Base-by-base conservation (phyloP, 495 filamentous ascomycete species). In the Choiromyces venosus region DNA sequence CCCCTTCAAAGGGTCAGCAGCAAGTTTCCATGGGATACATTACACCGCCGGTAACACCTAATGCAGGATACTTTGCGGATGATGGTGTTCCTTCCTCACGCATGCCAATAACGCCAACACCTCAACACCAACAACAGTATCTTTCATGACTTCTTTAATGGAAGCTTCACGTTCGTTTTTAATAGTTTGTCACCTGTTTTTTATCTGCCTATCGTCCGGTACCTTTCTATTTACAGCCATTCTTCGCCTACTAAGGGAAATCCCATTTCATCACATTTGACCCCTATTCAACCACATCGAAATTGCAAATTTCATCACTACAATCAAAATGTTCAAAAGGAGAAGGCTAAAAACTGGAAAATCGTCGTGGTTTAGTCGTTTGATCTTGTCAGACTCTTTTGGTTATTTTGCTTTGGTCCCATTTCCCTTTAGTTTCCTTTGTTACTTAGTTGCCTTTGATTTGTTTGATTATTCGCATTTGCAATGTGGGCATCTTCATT, bases 11-110 rank as follows among this genome's bases (percentile, higher is more conserved):
- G 85, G 87, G 87, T 19, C 86, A 89, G 66, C 85, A 88, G 39
- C 86, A 87, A 71, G 86, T 91, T 72, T 88, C 89, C 19, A 88
- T 93, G 79, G 96, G 94, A 35, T 94, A 94, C 81, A 88, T 95
- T 72, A 98, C 95, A 35, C 95, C 95, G 29, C 95, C 95, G 4
- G 97, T 98, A 80, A 98, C 96, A 0, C 95, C 95, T n/a, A 93
- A 96, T 76, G 90, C 89, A 33, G 87, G 88, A 70, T 87, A 85
- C 68, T 92, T 89, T 71, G 82, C 85, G 64, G 83, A 83, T 56
- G 83, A 83, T 18, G 79, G 73, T 65, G 69, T 71, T 46, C 56
- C 67, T 66, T 76, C 75, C 46, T 67, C 69, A 61, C 72, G 74
- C 21, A 72, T 80, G 37, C 72, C 80, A 19, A 73, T 82, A 35